Evolutionary conservation across 2,329 filamentous ascomycete genomes (phyloP).

Genomic region (Xylariaceae sp.): DNA sequence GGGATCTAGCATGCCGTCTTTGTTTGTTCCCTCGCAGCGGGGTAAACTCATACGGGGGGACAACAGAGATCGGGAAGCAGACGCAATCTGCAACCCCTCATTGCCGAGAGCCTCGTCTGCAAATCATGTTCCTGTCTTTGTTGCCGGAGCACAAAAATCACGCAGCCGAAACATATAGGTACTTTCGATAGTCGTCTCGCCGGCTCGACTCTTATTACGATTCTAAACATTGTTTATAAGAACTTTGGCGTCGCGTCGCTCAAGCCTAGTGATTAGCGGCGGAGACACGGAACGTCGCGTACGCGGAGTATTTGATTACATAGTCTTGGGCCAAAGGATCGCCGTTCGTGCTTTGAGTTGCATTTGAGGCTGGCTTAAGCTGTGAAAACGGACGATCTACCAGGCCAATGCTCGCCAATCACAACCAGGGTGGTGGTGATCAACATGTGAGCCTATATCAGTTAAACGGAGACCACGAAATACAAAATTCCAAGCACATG

Average conservation of each 20-base stretch:
- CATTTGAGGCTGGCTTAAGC: too few relatives aligned
- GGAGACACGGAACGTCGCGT: too few relatives aligned
- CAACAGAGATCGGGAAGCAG: slow-evolving; percentile 17
- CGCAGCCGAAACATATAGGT: slow-evolving; percentile 9
- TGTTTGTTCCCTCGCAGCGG: slow-evolving; percentile 16
- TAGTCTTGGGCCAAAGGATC: too few relatives aligned
- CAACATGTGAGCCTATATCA: neutral
- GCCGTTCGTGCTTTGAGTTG: too few relatives aligned
- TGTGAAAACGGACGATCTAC: too few relatives aligned
- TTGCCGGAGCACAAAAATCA: slow-evolving; percentile 16
- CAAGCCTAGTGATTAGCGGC: too few relatives aligned
- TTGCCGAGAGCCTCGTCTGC: slow-evolving; percentile 14
- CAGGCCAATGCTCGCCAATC: slow-evolving; percentile 6
- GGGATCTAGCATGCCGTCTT: slow-evolving; percentile 20
- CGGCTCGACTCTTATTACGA: slow-evolving; percentile 7
- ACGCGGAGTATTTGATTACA: too few relatives aligned
- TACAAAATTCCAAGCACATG: slow-evolving; percentile 4
- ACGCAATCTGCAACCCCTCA: slow-evolving; percentile 23
- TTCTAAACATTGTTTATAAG: too few relatives aligned
- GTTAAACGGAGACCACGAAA: neutral
- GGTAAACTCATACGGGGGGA: slow-evolving; percentile 14
- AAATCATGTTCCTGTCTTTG: slow-evolving; percentile 19
- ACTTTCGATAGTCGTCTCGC: neutral
- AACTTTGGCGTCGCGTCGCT: too few relatives aligned
- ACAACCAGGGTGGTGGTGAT: neutral